These are phyloP conservation scores for Erythrobasidium hasegawianum DNA, from an alignment of 1,284 basidiomycete genomes.

Conservation along the genomic window DNA sequence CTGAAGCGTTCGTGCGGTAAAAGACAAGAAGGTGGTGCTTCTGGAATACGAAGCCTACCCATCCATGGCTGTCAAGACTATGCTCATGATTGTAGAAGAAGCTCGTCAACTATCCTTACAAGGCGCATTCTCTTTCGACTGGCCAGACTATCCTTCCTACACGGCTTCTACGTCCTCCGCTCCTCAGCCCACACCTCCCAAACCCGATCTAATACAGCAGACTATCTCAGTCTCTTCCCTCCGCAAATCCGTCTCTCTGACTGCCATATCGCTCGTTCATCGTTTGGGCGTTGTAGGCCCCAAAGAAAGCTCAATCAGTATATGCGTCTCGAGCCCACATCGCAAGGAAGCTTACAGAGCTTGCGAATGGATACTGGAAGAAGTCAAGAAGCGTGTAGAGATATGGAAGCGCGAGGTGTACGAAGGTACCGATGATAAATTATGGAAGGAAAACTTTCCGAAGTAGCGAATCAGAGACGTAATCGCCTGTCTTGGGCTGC, in stretches of 20 bases:
- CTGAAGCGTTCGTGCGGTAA: neutral
- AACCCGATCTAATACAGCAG: conserved; percentile 38
- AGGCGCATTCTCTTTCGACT: conserved; percentile 20
- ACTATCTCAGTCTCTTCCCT: conserved; percentile 36
- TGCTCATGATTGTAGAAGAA: conserved; percentile 59
- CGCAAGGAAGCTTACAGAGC: conserved; percentile 72
- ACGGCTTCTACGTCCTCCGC: conserved; percentile 7
- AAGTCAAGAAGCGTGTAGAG: conserved; percentile 73
- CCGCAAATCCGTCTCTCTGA: conserved; percentile 31
- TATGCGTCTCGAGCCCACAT: conserved; percentile 80
- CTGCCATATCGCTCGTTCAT: conserved; percentile 52
- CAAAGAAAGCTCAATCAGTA: conserved; percentile 73
- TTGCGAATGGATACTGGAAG: conserved; percentile 75
- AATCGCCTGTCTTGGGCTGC: no score
- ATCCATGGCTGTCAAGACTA: conserved; percentile 73
- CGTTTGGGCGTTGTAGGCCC: conserved; percentile 74
- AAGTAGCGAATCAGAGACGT: neutral
- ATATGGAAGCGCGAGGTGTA: conserved; percentile 90
- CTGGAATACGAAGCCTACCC: conserved; percentile 77
- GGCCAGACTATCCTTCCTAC: conserved; percentile 28
- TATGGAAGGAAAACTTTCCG: conserved; percentile 67
- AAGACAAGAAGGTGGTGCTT: conserved; percentile 67
- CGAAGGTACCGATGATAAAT: conserved; percentile 57
- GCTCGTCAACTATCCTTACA: conserved; percentile 51
- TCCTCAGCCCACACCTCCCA: conserved; percentile 39